Conservation (phyloP, 2,329 filamentous ascomycete species). For the Colletotrichum truncatum region DNA sequence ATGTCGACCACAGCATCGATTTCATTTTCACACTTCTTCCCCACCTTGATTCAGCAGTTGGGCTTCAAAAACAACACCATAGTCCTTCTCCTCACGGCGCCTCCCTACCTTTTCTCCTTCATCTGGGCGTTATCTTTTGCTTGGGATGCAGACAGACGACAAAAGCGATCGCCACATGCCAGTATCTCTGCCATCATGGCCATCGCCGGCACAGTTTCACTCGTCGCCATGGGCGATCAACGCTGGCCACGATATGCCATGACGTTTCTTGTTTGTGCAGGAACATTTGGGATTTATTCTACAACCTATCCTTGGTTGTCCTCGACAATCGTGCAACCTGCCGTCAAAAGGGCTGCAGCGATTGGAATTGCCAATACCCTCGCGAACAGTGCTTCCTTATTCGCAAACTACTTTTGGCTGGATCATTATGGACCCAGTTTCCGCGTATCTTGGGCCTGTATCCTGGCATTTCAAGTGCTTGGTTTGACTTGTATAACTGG, state of each 20-base stretch:
- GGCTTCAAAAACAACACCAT: slow-evolving; percentile 34
- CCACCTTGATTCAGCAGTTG: slow-evolving; percentile 38
- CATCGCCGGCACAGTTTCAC: slow-evolving; percentile 10
- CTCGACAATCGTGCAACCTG: slow-evolving; percentile 32
- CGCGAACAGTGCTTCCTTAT: slow-evolving; percentile 32
- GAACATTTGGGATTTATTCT: slow-evolving; percentile 27
- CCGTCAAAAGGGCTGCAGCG: slow-evolving; percentile 27
- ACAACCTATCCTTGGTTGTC: slow-evolving; percentile 33
- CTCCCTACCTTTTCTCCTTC: slow-evolving; percentile 34
- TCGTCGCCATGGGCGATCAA: not conserved
- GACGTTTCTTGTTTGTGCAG: slow-evolving; percentile 27
- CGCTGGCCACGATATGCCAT: slow-evolving; percentile 21
- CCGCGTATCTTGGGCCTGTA: slow-evolving; percentile 5
- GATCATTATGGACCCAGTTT: slow-evolving; percentile 29
- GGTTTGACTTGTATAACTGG: slow-evolving; percentile 34
- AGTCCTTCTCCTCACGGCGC: slow-evolving; percentile 39
- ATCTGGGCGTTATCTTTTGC: not conserved
- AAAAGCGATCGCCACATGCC: slow-evolving; percentile 12
- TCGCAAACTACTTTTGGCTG: slow-evolving; percentile 35
- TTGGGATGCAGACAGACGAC: slow-evolving; percentile 12
- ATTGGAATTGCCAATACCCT: slow-evolving; percentile 34
- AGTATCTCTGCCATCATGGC: not conserved
- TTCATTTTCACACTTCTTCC: slow-evolving; percentile 33
- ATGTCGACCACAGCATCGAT: slow-evolving; percentile 1
- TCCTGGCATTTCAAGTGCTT: slow-evolving; percentile 16